Evolutionary conservation across 169 alveolate genomes (phyloP), one percentile per base, ranked within the genome.

Genomic region (Eimeria sp.): DNA sequence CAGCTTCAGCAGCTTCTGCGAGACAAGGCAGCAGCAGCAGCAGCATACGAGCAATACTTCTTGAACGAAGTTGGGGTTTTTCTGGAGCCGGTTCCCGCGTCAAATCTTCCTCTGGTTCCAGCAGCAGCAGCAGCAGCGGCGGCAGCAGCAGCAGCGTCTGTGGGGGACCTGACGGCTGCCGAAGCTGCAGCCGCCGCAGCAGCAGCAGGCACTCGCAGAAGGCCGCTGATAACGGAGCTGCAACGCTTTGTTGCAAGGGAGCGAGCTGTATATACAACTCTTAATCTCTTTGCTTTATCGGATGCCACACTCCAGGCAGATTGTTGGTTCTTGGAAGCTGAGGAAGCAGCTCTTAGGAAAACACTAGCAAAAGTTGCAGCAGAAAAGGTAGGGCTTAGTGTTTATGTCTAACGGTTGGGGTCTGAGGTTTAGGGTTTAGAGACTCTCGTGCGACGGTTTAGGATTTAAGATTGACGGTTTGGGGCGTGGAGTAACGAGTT

Each of bases 201-300:
- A 87, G 93, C 93, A 34, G 93, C 78, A 65, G 82, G 83, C 45
- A 11, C 40, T 5, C 57, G 80, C n/a, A 43, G 80, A 25, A 16
- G 95, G 11, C 95, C 99, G 45, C 96, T 98, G 34, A 98, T 99
- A 45, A 99, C 99, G 96, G 99, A 99, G 89, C 98, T 99, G 98
- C 96, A 98, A 89, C 97, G 98, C 70, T 99, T 99, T 96, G 97
- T 99, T 92, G 94, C 97, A 47, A 99, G 99, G 96, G 99, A 99
- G 95, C 99, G 99, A 95, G 98, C 99, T n/a, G 97, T 99, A 49
- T 99, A 98, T 97, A 97, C 98, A 18, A 98, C 98, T 13, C 97
- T 99, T 67, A 99, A 99, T 95, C 98, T 97, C 95, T 98, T 99
- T 92, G 99, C 98, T 14, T 76, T 92, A 20, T 45, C 83, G 40